phyloP scores from a whole-genome alignment of 176 grass and related monocot genomes.

The Tillandsia fasciculata region DNA sequence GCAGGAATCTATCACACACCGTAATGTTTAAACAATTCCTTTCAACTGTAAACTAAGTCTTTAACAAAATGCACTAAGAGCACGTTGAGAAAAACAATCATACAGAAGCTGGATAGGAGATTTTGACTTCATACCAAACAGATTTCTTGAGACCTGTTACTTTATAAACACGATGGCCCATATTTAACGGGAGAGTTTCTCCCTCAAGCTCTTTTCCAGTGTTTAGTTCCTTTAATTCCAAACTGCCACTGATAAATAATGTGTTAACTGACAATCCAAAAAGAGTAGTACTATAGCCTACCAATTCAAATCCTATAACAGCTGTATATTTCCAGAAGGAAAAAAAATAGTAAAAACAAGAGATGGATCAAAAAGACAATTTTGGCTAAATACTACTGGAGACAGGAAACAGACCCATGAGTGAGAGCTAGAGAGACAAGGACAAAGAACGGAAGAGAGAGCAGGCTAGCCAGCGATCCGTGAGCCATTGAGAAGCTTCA shows the following conservation, averaged over 20 bases:
- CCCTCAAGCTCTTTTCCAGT: conserved; percentile 49
- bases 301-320: too few species aligned
- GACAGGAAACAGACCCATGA: background rate
- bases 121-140: conserved; percentile 87
- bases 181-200: conserved; percentile 47
- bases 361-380: background rate
- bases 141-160: conserved; percentile 36
- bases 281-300: background rate
- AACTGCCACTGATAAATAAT: conserved; percentile 22
- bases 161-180: conserved; percentile 44
- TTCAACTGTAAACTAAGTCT: background rate
- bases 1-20: conserved; percentile 50
- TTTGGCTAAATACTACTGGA: background rate
- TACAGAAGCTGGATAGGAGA: conserved; percentile 88
- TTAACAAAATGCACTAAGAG: background rate
- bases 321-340: too few species aligned
- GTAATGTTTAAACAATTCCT: background rate
- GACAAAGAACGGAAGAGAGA: background rate
- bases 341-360: background rate
- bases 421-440: background rate
- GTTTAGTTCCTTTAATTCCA: conserved; percentile 25
- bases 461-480: background rate
- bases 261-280: background rate
- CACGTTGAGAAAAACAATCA: conserved; percentile 26
- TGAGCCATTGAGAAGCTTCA: background rate